Conservation (phyloP, 169 alveolate genomes). For the Amoebophrya sp. region DNA sequence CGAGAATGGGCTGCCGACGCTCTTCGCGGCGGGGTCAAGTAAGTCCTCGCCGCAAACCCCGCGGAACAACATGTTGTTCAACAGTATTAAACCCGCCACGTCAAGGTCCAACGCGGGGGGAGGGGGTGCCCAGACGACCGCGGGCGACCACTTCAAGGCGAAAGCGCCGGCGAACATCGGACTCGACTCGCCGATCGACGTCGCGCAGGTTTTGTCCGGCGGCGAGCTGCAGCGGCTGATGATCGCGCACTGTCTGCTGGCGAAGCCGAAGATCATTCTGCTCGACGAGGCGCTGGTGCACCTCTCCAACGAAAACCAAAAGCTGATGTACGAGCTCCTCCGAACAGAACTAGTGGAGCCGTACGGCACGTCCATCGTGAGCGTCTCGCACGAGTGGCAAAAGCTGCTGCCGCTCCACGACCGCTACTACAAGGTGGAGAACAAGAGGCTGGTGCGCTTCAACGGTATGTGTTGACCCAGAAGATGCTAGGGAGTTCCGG, state of each 20-base stretch:
- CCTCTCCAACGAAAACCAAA: not conserved
- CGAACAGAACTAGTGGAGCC: not conserved
- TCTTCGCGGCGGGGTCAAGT: too few relatives aligned
- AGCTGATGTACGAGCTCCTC: not conserved
- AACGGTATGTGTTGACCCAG: too few relatives aligned
- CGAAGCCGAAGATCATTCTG: not conserved
- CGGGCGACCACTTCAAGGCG: not conserved
- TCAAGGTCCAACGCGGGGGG: not conserved
- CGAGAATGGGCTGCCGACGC: not conserved
- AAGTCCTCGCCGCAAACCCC: too few relatives aligned
- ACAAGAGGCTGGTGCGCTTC: not conserved
- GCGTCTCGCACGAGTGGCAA: not conserved
- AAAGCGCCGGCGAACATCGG: not conserved
- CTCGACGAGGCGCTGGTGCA: slow-evolving; percentile 2
- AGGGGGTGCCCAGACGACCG: not conserved
- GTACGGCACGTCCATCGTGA: too few relatives aligned
- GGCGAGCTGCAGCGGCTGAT: not conserved
- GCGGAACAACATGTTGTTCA: not conserved
- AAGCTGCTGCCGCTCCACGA: not conserved
- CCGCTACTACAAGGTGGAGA: not conserved
- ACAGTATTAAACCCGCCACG: not conserved
- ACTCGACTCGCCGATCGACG: not conserved
- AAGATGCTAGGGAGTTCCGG: too few relatives aligned
- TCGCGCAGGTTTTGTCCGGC: not conserved
- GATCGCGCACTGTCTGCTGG: not conserved